phyloP scores from a whole-genome alignment of 257 asterid genomes.

The Nicotiana noctiflora region DNA sequence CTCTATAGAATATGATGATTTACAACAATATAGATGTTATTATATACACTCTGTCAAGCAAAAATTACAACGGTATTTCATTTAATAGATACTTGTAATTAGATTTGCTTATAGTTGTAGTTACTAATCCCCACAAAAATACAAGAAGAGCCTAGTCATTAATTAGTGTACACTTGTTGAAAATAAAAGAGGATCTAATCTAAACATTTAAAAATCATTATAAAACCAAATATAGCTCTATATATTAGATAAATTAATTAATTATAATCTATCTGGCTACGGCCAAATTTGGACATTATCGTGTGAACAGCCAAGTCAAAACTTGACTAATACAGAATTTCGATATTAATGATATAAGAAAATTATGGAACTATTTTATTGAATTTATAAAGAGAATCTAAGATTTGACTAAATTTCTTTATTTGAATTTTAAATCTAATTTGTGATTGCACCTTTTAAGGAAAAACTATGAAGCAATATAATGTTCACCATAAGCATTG shows the following conservation, averaged over 20 bases:
- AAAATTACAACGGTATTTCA: background rate
- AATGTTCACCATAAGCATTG: too few relatives aligned
- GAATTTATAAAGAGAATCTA: background rate
- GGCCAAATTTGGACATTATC: background rate
- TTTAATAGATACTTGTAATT: background rate
- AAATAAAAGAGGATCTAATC: background rate
- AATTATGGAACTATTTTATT: background rate
- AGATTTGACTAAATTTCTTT: background rate
- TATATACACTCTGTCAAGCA: background rate
- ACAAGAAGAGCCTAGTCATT: too few relatives aligned
- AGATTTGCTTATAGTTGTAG: background rate
- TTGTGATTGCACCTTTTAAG: background rate
- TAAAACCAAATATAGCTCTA: background rate
- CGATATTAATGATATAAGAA: background rate
- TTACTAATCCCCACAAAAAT: too few relatives aligned
- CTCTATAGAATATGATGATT: background rate
- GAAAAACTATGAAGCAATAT: background rate
- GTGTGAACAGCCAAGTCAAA: background rate
- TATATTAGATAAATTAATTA: background rate
- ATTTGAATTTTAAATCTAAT: background rate
- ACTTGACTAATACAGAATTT: background rate
- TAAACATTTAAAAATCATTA: background rate
- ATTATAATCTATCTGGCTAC: background rate
- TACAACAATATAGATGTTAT: background rate
- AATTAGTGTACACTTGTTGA: too few relatives aligned